phyloP scores from a whole-genome alignment of 1,284 basidiomycete genomes.

The Caloboletus inedulis region DNA sequence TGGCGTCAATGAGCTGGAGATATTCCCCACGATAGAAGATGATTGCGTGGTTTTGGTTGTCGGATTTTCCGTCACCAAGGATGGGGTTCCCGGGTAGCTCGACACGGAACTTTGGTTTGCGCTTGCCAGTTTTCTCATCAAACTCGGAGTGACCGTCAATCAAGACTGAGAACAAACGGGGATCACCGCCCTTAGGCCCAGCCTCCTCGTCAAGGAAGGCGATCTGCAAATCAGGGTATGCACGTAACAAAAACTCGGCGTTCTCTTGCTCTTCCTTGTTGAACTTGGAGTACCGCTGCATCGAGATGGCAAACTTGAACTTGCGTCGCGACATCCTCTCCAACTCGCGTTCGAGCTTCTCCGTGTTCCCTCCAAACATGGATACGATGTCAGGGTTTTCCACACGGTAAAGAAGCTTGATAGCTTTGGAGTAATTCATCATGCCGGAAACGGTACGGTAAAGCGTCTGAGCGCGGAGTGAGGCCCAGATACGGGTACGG shows the following conservation, averaged over 20 bases:
- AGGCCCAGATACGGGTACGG: constrained; percentile 99
- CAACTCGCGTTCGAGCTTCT: constrained; percentile 92
- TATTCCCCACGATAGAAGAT: constrained; percentile 99
- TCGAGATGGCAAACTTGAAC: constrained; percentile 98
- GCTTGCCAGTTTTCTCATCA: constrained; percentile 82
- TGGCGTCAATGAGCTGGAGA: constrained; percentile 98
- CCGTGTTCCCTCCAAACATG: constrained; percentile 95
- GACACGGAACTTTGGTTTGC: constrained; percentile 96
- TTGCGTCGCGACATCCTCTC: constrained; percentile 97
- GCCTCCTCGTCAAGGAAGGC: constrained; percentile 98
- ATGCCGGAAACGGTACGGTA: constrained; percentile 99
- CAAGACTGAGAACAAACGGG: constrained; percentile 88
- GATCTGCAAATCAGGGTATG: constrained; percentile 98
- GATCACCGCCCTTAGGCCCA: constrained; percentile 83
- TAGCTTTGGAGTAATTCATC: constrained; percentile 99
- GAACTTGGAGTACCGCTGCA: constrained; percentile 99
- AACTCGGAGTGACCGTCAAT: constrained; percentile 99
- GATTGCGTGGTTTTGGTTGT: constrained; percentile 99
- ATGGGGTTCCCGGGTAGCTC: constrained; percentile 99
- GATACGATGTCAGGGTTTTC: constrained; percentile 99
- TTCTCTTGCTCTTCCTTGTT: constrained; percentile 99
- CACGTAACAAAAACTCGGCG: constrained; percentile 95
- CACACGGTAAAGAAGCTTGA: constrained; percentile 98
- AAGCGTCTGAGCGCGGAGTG: constrained; percentile 94
- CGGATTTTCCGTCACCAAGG: constrained; percentile 98